These are phyloP conservation scores for Exophiala lecanii-corni DNA, from an alignment of 2,329 filamentous ascomycete genomes.

Conservation along the genomic window DNA sequence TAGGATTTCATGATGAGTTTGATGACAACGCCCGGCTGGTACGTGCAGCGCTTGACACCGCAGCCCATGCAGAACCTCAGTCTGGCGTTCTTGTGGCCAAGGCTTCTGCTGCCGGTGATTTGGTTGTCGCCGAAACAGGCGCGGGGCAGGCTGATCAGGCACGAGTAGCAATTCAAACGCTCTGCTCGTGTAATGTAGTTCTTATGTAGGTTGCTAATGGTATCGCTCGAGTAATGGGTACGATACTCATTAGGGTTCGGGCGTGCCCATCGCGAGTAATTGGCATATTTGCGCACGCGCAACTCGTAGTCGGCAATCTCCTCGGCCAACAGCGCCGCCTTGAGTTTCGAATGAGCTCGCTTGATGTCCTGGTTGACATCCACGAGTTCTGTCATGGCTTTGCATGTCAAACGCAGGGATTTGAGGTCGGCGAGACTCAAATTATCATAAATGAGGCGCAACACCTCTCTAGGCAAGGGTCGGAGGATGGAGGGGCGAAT, in stretches of 20 bases:
- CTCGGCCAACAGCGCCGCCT: conserved; percentile 1
- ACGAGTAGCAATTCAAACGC: conserved; percentile 24
- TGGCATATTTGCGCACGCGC: neutral
- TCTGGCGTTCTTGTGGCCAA: conserved; percentile 20
- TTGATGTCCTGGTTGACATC: neutral
- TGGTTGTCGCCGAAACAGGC: conserved; percentile 20
- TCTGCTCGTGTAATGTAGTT: conserved; percentile 8
- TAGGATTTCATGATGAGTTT: neutral
- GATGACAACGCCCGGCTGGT: conserved; percentile 17
- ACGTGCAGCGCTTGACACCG: conserved; percentile 17
- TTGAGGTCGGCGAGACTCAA: neutral
- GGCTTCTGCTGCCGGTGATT: conserved; percentile 15
- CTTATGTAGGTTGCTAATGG: conserved; percentile 11
- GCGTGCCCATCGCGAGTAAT: conserved; percentile 8
- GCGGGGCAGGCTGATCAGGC: conserved; percentile 17
- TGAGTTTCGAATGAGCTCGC: neutral
- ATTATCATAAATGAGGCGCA: neutral
- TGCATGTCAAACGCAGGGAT: conserved; percentile 3
- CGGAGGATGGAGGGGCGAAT: neutral
- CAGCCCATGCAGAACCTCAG: conserved; percentile 25
- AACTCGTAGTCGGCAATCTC: conserved; percentile 6
- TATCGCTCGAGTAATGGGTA: conserved; percentile 4
- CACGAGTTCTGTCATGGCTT: neutral
- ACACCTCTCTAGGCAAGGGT: neutral
- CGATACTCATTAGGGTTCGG: conserved; percentile 8